Evolutionary conservation across 2,329 filamentous ascomycete species (phyloP).

Genomic region (Fusarium guadeloupense): DNA sequence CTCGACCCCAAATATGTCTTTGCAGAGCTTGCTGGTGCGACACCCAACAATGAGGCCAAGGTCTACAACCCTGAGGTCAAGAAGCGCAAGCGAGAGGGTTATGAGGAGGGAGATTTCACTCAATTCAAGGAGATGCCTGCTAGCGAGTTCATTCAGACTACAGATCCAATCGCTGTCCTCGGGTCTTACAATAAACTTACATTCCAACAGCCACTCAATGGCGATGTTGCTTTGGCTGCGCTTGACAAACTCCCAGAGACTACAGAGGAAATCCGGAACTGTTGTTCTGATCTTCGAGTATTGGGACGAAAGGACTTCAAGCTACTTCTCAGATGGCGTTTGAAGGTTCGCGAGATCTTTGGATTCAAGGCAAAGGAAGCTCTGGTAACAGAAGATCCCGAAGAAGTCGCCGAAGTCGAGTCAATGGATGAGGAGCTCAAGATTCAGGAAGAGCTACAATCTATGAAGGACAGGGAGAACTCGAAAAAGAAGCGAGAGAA

Average conservation of each 20-base stretch:
- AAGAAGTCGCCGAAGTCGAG: constrained; percentile 83
- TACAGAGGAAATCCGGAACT: constrained; percentile 79
- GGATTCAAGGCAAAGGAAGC: constrained; percentile 82
- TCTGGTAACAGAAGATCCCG: constrained; percentile 54
- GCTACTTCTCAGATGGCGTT: constrained; percentile 84
- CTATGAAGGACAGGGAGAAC: constrained; percentile 80
- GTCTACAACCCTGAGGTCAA: constrained; percentile 98
- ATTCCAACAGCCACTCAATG: constrained; percentile 81
- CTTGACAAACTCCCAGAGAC: constrained; percentile 88
- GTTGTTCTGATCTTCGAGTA: constrained; percentile 86
- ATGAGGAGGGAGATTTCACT: constrained; percentile 93
- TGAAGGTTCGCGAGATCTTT: constrained; percentile 90
- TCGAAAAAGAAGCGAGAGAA: constrained; percentile 83
- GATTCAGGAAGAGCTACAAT: constrained; percentile 87
- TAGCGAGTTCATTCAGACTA: constrained; percentile 92
- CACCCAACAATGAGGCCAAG: constrained; percentile 95
- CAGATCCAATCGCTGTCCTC: constrained; percentile 91
- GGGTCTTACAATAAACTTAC: constrained; percentile 85
- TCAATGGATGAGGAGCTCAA: constrained; percentile 94
- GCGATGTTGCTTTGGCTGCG: constrained; percentile 86
- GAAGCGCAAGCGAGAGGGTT: constrained; percentile 97
- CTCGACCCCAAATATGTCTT: constrained; percentile 91
- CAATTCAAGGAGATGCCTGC: constrained; percentile 90
- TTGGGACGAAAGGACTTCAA: constrained; percentile 96
- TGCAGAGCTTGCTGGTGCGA: constrained; percentile 84